A percentile compares a stretch with the other conserved stretches of the same genome.
Evolutionary conservation across 805 yeast species (phyloP).

Genomic region (Candida odintsovae): DNA sequence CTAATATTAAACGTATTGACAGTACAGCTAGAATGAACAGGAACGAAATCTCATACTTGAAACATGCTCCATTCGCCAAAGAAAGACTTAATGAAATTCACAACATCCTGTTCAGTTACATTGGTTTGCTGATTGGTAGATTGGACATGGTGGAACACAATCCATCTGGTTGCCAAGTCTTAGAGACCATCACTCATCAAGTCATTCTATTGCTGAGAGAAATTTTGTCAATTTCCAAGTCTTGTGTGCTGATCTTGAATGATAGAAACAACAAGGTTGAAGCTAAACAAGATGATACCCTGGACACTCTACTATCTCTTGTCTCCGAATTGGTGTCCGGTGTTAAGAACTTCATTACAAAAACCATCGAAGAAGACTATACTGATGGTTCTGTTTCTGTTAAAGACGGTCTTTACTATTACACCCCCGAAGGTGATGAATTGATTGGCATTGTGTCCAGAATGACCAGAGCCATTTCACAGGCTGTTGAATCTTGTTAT

Average conservation of each 20-base stretch:
- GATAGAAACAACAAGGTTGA: conserved; percentile 17
- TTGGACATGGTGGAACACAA: conserved; percentile 74
- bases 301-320: conserved; percentile 53
- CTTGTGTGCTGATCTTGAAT: conserved; percentile 32
- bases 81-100: conserved; percentile 61
- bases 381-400: conserved; percentile 5
- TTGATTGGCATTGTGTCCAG: conserved; percentile 54
- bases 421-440: conserved; percentile 62
- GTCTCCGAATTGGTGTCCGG: conserved; percentile 62
- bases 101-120: conserved; percentile 50
- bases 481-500: conserved; percentile 44
- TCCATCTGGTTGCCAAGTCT: conserved; percentile 57
- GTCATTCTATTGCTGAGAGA: conserved; percentile 61
- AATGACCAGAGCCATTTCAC: conserved; percentile 50
- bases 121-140: conserved; percentile 68
- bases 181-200: conserved; percentile 65
- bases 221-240: conserved; percentile 51
- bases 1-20: conserved; percentile 2
- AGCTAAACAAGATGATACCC: conserved; percentile 29
- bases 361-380: conserved; percentile 39
- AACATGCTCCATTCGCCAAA: conserved; percentile 54
- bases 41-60: conserved; percentile 36
- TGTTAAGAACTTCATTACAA: conserved; percentile 56
- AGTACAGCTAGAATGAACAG: not conserved
- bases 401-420: conserved; percentile 36